phyloP scores from a whole-genome alignment of 805 yeast genomes.

The Cyberlindnera veronae region DNA sequence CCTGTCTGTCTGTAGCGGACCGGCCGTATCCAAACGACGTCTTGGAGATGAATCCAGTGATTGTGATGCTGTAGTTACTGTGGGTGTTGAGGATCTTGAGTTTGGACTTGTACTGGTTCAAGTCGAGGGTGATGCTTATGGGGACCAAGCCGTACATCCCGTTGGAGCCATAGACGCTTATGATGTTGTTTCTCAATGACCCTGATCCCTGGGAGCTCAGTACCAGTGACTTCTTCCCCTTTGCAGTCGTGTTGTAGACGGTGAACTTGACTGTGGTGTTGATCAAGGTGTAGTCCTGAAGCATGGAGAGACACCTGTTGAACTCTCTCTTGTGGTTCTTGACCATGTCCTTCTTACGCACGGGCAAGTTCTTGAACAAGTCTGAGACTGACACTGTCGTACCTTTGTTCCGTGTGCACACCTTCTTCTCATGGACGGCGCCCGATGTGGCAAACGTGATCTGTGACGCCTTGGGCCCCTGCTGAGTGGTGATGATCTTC shows the following conservation, averaged over 20 bases:
- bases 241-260: constrained; percentile 48
- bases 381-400: constrained; percentile 58
- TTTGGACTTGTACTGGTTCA: constrained; percentile 28
- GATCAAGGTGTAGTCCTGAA: constrained; percentile 66
- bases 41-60: constrained; percentile 68
- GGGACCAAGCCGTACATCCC: constrained; percentile 56
- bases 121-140: constrained; percentile 40
- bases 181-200: constrained; percentile 52
- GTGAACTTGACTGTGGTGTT: constrained; percentile 56
- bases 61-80: constrained; percentile 32
- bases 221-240: constrained; percentile 49
- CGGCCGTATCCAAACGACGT: constrained; percentile 80
- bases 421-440: constrained; percentile 33
- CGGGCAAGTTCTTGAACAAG: constrained; percentile 73
- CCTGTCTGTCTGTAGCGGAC: constrained; percentile 69
- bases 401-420: constrained; percentile 61
- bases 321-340: constrained; percentile 71
- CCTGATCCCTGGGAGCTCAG: constrained; percentile 54
- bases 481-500: constrained; percentile 47
- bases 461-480: constrained; percentile 51
- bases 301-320: constrained; percentile 54
- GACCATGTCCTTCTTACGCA: constrained; percentile 68
- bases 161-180: constrained; percentile 67
- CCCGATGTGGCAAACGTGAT: constrained; percentile 60
- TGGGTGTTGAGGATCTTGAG: constrained; percentile 11